Evolutionary conservation across 1,284 basidiomycete genomes (phyloP).

Genomic region (Marasmius tenuissimus): DNA sequence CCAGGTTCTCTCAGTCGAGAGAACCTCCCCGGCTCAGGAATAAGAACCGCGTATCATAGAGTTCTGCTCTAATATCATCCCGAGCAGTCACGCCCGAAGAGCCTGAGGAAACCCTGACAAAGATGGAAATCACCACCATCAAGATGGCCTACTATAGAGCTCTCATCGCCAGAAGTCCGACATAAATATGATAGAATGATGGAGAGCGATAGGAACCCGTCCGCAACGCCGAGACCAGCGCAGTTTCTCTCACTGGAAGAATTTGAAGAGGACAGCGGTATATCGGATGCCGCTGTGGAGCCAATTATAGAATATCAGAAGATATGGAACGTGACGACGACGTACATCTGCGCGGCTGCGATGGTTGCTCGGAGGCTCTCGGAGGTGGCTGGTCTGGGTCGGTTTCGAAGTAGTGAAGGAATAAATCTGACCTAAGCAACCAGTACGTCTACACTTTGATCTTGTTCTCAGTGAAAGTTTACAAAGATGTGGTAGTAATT

Average conservation of each 20-base stretch:
- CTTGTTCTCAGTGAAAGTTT: too few relatives aligned
- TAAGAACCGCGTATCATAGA: constrained; percentile 68
- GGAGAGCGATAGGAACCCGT: constrained; percentile 12
- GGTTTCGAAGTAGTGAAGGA: constrained; percentile 64
- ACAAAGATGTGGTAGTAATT: too few relatives aligned
- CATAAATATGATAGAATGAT: constrained; percentile 45
- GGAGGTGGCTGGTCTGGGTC: constrained; percentile 75
- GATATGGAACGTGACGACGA: constrained; percentile 68
- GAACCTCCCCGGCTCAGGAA: constrained; percentile 42
- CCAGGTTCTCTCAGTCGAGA: constrained; percentile 44
- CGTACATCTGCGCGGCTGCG: constrained; percentile 66
- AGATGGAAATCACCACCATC: constrained; percentile 51
- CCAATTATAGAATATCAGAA: constrained; percentile 55
- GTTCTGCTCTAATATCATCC: constrained; percentile 57
- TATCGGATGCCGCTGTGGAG: constrained; percentile 72
- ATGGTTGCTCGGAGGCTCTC: constrained; percentile 75
- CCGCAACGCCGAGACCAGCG: constrained; percentile 58
- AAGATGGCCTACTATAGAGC: constrained; percentile 61
- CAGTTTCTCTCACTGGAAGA: constrained; percentile 77
- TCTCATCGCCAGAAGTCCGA: constrained; percentile 47
- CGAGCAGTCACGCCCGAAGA: not conserved
- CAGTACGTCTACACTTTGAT: too few relatives aligned
- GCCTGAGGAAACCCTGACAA: not conserved
- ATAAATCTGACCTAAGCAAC: constrained; percentile 1
- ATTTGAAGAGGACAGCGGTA: constrained; percentile 43